A percentile compares a stretch with the other conserved stretches of the same genome.
phyloP scores from a whole-genome alignment of 805 yeast genomes.

The Scheffersomyces stipitis region DNA sequence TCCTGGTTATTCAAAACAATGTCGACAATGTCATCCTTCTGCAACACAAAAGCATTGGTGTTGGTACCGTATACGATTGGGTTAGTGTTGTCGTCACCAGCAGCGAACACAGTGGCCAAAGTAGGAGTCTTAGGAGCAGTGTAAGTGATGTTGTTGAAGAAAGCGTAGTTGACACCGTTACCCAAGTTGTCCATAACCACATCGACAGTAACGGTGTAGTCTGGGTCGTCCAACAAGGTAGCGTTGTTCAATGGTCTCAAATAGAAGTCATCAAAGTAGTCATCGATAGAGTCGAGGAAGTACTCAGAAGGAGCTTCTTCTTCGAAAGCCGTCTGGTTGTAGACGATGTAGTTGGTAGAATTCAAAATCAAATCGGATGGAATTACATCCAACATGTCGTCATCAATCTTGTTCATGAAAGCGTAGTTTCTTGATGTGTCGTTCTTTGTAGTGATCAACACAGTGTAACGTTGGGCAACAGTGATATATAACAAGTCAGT shows the following conservation, averaged over 20 bases:
- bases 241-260: constrained; percentile 27
- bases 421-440: constrained; percentile 67
- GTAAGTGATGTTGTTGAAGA: constrained; percentile 86
- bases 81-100: constrained; percentile 61
- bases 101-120: constrained; percentile 70
- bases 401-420: constrained; percentile 78
- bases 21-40: constrained; percentile 68
- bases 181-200: constrained; percentile 82
- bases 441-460: constrained; percentile 71
- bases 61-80: constrained; percentile 70
- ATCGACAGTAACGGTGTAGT: constrained; percentile 63
- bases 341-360: constrained; percentile 72
- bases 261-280: constrained; percentile 40
- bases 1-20: constrained; percentile 83
- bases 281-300: constrained; percentile 44
- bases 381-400: constrained; percentile 73
- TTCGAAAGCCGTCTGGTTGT: constrained; percentile 34
- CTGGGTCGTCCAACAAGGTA: constrained; percentile 65
- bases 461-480: constrained; percentile 89
- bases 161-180: constrained; percentile 92
- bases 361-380: constrained; percentile 69
- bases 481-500: constrained; percentile 76
- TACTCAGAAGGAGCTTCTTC: constrained; percentile 46
- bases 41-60: constrained; percentile 72
- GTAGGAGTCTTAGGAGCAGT: constrained; percentile 83